Conservation (phyloP, 2,329 filamentous ascomycete species). For the Aulographum hederae region DNA sequence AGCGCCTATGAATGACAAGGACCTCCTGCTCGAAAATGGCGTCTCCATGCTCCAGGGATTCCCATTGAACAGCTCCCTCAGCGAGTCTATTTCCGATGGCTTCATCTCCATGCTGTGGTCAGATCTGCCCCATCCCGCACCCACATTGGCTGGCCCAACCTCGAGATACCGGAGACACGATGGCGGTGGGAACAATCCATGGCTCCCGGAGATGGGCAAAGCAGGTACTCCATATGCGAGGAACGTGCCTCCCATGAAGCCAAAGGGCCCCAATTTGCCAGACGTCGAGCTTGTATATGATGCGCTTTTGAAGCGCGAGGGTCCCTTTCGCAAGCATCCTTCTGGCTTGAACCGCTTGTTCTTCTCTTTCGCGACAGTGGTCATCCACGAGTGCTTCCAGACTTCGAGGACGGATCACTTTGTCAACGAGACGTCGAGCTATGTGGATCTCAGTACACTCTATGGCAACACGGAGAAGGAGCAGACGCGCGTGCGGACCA, state of each 20-base stretch:
- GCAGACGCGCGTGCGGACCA: conserved; percentile 24
- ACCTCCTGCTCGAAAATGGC: no score
- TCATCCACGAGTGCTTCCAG: conserved; percentile 31
- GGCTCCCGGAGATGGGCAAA: conserved; percentile 30
- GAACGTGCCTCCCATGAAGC: no score
- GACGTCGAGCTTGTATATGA: conserved; percentile 30
- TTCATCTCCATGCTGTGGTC: no score
- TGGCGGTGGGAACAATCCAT: no score
- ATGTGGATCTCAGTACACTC: conserved; percentile 28
- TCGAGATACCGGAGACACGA: no score
- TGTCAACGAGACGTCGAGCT: conserved; percentile 28
- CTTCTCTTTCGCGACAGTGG: conserved; percentile 29
- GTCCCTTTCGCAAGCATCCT: conserved; percentile 23
- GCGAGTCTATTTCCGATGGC: no score
- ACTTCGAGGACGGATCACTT: conserved; percentile 20
- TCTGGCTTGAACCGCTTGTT: conserved; percentile 26
- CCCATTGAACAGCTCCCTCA: no score
- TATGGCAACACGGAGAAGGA: conserved; percentile 26
- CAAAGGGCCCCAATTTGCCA: conserved; percentile 27
- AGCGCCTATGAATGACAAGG: no score
- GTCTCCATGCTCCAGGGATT: no score
- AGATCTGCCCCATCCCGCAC: no score
- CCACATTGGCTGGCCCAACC: no score
- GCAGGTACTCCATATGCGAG: conserved; percentile 28
- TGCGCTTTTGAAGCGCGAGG: conserved; percentile 23